Evolutionary conservation across 1,139 yeast species (phyloP).

Genomic region (Kluyveromyces marxianus): DNA sequence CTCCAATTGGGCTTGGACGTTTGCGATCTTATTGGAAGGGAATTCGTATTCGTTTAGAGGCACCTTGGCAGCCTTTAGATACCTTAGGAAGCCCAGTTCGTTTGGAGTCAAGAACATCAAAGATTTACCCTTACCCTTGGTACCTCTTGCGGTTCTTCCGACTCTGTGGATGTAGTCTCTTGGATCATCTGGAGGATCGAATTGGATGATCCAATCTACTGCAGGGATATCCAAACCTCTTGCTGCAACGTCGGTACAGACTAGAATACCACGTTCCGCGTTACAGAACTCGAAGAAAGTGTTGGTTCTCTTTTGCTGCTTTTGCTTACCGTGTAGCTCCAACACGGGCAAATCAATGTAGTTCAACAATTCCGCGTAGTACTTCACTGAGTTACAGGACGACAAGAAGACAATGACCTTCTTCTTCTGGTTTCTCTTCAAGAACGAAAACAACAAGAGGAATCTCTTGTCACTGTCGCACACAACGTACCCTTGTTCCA

Average conservation of each 20-base stretch:
- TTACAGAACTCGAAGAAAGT: conserved; percentile 97
- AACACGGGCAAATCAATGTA: conserved; percentile 94
- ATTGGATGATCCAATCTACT: conserved; percentile 96
- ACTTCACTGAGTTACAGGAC: conserved; percentile 94
- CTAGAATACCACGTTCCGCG: conserved; percentile 85
- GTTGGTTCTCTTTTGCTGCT: conserved; percentile 95
- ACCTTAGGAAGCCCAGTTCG: conserved; percentile 89
- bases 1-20: conserved; percentile 88
- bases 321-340: conserved; percentile 95
- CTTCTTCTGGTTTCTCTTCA: conserved; percentile 86
- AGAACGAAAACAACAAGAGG: conserved; percentile 78
- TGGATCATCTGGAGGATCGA: conserved; percentile 99
- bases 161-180: conserved; percentile 97
- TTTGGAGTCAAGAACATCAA: conserved; percentile 91
- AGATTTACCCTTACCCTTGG: conserved; percentile 84
- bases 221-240: conserved; percentile 96
- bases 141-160: conserved; percentile 97
- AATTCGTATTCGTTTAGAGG: conserved; percentile 96
- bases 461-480: conserved; percentile 96
- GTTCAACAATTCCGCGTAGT: conserved; percentile 87
- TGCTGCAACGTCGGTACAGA: conserved; percentile 98
- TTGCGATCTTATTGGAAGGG: conserved; percentile 88
- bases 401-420: conserved; percentile 89
- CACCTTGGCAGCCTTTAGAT: conserved; percentile 92
- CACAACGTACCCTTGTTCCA: conserved; percentile 96